phyloP scores from a whole-genome alignment of 345 rosid genomes.

The Toxicodendron radicans region DNA sequence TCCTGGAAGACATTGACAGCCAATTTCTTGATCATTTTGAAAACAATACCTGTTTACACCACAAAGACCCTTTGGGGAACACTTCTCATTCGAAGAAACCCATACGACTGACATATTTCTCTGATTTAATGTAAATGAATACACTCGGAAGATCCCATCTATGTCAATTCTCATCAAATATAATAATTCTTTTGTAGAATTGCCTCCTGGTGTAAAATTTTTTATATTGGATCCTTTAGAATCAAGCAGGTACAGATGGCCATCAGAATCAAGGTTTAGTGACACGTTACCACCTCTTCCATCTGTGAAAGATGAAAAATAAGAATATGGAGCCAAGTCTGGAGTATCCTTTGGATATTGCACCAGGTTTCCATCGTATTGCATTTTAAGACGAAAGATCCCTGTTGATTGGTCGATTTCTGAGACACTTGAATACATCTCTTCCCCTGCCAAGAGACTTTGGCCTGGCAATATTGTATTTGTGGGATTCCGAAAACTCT shows the following conservation, averaged over 20 bases:
- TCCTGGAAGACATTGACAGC: conserved; percentile 23
- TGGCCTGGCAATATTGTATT: conserved; percentile 27
- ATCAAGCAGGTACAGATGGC: conserved; percentile 25
- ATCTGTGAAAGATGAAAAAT: background rate
- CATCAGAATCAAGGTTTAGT: conserved; percentile 24
- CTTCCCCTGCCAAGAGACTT: conserved; percentile 1
- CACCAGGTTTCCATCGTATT: conserved; percentile 29
- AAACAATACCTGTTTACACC: background rate
- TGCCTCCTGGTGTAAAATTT: background rate
- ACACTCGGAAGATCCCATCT: conserved; percentile 26
- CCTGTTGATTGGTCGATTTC: conserved; percentile 19
- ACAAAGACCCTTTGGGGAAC: background rate
- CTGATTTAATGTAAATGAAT: conserved; percentile 1
- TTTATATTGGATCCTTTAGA: background rate
- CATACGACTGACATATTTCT: background rate
- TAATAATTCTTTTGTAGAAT: background rate
- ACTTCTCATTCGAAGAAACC: background rate
- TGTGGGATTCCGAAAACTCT: conserved; percentile 24
- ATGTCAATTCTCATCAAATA: conserved; percentile 9
- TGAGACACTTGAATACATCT: conserved; percentile 23
- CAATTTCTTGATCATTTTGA: background rate
- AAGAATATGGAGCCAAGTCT: background rate
- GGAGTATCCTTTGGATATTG: conserved; percentile 24
- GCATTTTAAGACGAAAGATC: conserved; percentile 26
- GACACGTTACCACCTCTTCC: background rate